phyloP scores from a whole-genome alignment of 2,329 filamentous ascomycete species.

The Fusarium sacchari region DNA sequence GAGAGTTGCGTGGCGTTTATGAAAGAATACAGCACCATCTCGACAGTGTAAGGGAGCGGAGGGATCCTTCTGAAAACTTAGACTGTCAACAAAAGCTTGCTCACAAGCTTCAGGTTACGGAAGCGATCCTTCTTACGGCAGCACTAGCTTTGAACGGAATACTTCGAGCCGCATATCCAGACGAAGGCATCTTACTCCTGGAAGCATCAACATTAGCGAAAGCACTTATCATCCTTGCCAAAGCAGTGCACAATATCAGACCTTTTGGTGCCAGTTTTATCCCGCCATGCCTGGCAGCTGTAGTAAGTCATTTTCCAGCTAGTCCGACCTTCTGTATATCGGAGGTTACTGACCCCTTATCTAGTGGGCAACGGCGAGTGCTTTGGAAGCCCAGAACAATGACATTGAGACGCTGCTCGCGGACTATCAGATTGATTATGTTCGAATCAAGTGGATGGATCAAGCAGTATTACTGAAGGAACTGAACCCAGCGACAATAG shows the following conservation, averaged over 20 bases:
- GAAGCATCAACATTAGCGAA: not conserved
- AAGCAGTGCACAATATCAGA: not conserved
- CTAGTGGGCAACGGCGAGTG: not conserved
- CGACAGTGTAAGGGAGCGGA: not conserved
- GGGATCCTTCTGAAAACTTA: not conserved
- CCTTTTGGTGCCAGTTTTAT: constrained; percentile 10
- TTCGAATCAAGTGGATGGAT: constrained; percentile 3
- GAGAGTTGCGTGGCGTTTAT: not conserved
- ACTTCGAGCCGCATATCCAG: not conserved
- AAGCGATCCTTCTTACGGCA: not conserved
- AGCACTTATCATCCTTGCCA: not conserved
- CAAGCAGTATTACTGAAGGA: not conserved
- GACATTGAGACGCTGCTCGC: not conserved
- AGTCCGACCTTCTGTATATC: rapidly evolving
- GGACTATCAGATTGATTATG: constrained; percentile 13
- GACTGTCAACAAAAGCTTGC: not conserved
- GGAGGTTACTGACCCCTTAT: rapidly evolving
- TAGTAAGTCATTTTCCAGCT: not conserved
- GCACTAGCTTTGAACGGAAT: not conserved
- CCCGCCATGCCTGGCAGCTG: not conserved
- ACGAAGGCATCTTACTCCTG: not conserved
- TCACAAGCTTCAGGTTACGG: not conserved
- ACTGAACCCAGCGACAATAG: too few species aligned
- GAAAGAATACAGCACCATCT: not conserved
- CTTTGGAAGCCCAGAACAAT: not conserved